Evolutionary conservation across 805 yeast species (phyloP), one percentile per base, ranked within the genome.

Genomic region (Pichia thaimueangensis): DNA sequence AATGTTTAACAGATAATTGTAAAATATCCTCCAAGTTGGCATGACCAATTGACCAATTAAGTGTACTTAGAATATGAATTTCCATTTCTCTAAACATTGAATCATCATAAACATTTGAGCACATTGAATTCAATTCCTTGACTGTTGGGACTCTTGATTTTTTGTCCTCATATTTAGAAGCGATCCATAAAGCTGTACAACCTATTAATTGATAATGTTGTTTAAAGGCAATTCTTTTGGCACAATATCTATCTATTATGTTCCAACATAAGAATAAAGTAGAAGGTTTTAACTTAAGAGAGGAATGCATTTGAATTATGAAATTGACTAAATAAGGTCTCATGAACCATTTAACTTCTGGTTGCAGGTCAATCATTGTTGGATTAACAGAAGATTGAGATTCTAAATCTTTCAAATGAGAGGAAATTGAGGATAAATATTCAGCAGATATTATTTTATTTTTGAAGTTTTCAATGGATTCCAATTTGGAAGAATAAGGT

Each of bases 161-260:
- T 53, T 76, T 76, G 53, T 76, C 82, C 55, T 76, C 82, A 55
- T 75, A 76, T 54, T 91, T 91, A 21, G 96, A 81, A 2, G 96
- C 86, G 25, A 91, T 74, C 97, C 97, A 91, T 28, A 91, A 67
- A 47, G 96, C 86, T 5, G 96, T 86, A 47, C 95, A 84, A 25
- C 94, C 87, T 10, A 91, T 91, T 41, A 91, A 71, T 62, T 89
- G 96, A 47, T 86, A 80, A 63, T 89, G 97, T 45, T 85, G 89
- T 51, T 81, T 76, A 49, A 84, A 73, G 1, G 89, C 93, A 7
- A 88, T 78, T 53, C 97, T 72, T 54, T 81, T 83, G 41, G 95
- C 83, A 59, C 95, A 85, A 65, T 91, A 91, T 47, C 97, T 76
- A 61, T 91, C 98, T 47, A 91, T 84, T 41, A 89, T 71, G 53